Evolutionary conservation across 441 rosid species (phyloP), one percentile per base, ranked within the genome.

Genomic region (Erysimum pusillum): DNA sequence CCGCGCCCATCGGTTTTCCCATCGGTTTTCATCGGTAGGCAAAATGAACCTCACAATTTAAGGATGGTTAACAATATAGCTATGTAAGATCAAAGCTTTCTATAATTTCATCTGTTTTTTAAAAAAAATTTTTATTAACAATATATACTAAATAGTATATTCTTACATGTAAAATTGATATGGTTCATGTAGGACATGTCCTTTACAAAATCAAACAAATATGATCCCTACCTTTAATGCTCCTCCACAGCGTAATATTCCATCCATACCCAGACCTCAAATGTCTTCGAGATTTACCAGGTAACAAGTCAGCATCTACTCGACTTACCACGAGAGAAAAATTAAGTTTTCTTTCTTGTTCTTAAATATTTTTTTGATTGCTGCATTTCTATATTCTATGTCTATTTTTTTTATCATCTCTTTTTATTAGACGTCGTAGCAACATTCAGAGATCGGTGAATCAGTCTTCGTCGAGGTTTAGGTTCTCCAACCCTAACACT

Each of bases 11-110:
- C 31, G 6, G 51, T 8, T 49, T 67, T 52, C 2, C 2, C 28
- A 52, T 15, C 31, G 6, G 51, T 8, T 49, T 67, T 52, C 4
- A 2, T 15, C 7, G 7, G 38, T 48, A 4, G 42, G 28, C 58
- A 7, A 65, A 49, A 34, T 12, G 32, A 34, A 18, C 31, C 31
- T 48, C 44, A 2, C 7, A 46, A 34, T 34, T 0, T 7, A 34
- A 48, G 58, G 14, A 34, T 65, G 31, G 32, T 49, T 31, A 39
- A 61, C 66, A 39, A 12, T 13, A 6, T 6, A 18, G 49, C 17
- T 63, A 15, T 46, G 73, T 69, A 69, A 41, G 41, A 53, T 53
- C 62, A 53, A 22, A 25, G 6, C 0, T 53, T 22, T 22, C 14
- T 52, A 9, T 52, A 17, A 17, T 25, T 48, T 1, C 13, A 17